Percentiles rank a stretch among this genome's conserved stretches.
phyloP scores from a whole-genome alignment of 257 asterid genomes.

The Cynanchum wilfordii region DNA sequence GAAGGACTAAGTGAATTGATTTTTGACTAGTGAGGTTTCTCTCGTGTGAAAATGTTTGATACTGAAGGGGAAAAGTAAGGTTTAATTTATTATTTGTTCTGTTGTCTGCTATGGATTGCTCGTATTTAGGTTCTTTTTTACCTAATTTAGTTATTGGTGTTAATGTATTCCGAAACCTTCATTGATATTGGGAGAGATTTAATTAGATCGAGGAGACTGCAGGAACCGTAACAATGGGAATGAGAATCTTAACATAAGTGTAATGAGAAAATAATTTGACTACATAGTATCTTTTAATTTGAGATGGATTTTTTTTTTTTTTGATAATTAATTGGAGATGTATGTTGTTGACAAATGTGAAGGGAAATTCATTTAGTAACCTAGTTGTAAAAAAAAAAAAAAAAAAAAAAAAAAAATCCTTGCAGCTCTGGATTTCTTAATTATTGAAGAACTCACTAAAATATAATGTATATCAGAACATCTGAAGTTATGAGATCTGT shows the following conservation, averaged over 20 bases:
- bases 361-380: neutral
- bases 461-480: no score
- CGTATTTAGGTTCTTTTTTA: neutral
- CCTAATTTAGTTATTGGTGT: neutral
- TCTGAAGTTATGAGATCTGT: no score
- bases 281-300: neutral
- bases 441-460: neutral
- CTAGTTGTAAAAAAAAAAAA: no score
- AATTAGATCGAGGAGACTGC: no score
- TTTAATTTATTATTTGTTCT: neutral
- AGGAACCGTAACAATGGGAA: neutral
- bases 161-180: neutral
- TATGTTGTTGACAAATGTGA: neutral
- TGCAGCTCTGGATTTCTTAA: neutral
- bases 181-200: no score
- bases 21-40: neutral
- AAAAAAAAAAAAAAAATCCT: no score
- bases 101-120: neutral
- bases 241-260: neutral
- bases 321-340: neutral
- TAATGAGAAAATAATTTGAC: no score
- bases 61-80: neutral
- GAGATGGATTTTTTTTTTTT: no score
- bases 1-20: neutral
- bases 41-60: neutral